Percentiles rank a stretch among this genome's conserved stretches.
These are phyloP conservation scores for Arctium lappa DNA, from an alignment of 129 eudicot genomes.

Conservation along the genomic window DNA sequence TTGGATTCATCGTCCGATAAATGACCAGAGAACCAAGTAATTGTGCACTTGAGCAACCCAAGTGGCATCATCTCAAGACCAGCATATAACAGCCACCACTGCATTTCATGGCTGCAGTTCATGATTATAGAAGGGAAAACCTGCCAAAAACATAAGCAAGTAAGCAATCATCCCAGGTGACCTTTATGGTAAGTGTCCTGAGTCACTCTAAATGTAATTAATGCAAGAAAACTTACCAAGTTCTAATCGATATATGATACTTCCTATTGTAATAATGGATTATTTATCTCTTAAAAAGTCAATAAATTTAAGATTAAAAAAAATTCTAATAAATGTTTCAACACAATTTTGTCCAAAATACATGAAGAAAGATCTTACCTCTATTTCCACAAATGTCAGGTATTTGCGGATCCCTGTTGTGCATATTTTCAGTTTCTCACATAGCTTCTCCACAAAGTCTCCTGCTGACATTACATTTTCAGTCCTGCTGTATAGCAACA, in stretches of 20 bases:
- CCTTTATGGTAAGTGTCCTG: not conserved
- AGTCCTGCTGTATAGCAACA: conserved; percentile 43
- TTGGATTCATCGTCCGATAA: conserved; percentile 62
- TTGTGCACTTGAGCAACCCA: conserved; percentile 76
- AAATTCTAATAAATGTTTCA: not conserved
- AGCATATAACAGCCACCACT: conserved; percentile 52
- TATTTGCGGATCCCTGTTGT: conserved; percentile 40
- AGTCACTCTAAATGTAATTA: not conserved
- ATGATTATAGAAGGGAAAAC: conserved; percentile 59
- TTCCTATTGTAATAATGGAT: not conserved
- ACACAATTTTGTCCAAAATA: not conserved
- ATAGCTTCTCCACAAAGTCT: conserved; percentile 49
- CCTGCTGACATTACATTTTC: conserved; percentile 29
- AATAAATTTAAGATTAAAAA: not conserved
- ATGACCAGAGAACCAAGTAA: conserved; percentile 80
- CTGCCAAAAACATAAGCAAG: conserved; percentile 43
- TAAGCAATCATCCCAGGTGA: not conserved
- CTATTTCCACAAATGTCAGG: conserved; percentile 55
- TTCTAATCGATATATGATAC: not conserved
- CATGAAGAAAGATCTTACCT: conserved; percentile 46
- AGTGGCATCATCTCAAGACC: conserved; percentile 79
- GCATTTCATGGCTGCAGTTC: conserved; percentile 62
- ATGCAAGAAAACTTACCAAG: not conserved
- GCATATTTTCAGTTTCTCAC: conserved; percentile 44
- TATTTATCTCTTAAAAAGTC: not conserved